Conservation (phyloP, 2,329 filamentous ascomycete species). For the Biscogniauxia sp. region DNA sequence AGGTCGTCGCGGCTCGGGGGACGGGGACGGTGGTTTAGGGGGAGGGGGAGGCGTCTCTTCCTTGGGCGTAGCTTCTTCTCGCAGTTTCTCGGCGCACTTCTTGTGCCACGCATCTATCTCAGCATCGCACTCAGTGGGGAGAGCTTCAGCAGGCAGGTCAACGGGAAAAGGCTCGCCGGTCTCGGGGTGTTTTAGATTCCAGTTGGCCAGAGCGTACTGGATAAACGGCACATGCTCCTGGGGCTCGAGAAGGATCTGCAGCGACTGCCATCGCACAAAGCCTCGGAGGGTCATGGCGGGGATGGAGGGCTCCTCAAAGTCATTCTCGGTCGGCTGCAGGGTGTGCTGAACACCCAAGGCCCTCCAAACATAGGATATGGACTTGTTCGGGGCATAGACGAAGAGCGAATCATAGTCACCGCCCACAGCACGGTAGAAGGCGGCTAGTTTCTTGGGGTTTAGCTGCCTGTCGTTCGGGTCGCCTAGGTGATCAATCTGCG, state of each 20-base stretch:
- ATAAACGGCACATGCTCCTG: conserved; percentile 84
- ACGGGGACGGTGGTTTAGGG: conserved; percentile 17
- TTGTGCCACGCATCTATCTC: conserved; percentile 89
- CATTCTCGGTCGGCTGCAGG: conserved; percentile 70
- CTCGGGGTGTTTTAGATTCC: conserved; percentile 71
- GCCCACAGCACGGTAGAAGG: conserved; percentile 73
- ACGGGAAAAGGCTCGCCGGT: conserved; percentile 67
- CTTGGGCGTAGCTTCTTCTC: conserved; percentile 53
- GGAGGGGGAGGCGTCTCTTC: conserved; percentile 29
- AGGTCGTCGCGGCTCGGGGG: conserved; percentile 28
- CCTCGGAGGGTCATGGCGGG: conserved; percentile 81
- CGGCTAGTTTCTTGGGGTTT: conserved; percentile 68
- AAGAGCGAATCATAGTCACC: conserved; percentile 80
- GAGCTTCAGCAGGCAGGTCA: conserved; percentile 58
- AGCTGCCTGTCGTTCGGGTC: conserved; percentile 53
- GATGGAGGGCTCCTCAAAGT: conserved; percentile 72
- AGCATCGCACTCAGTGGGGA: conserved; percentile 70
- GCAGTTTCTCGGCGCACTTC: conserved; percentile 67
- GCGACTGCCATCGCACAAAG: conserved; percentile 91
- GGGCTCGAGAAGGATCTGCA: conserved; percentile 83
- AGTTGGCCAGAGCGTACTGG: conserved; percentile 75
- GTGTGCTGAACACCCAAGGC: conserved; percentile 87
- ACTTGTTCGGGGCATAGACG: conserved; percentile 66
- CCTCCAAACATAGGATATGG: conserved; percentile 89
- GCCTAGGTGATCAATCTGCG: conserved; percentile 56